Evolutionary conservation across 1,284 basidiomycete species (phyloP).

Genomic region (Tylopilus sp.): DNA sequence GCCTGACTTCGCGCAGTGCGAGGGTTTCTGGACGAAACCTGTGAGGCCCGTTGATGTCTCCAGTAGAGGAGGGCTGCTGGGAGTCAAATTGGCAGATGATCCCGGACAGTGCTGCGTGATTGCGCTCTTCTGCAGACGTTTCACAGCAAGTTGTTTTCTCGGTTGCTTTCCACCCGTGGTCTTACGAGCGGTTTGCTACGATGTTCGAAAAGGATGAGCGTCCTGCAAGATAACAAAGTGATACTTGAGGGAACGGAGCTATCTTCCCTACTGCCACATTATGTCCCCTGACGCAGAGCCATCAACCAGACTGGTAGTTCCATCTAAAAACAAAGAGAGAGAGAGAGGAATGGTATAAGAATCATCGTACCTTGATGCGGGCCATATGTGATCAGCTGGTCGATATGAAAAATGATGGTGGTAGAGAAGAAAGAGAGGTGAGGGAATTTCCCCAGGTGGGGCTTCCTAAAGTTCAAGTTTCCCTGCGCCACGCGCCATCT

Average conservation of each 20-base stretch:
- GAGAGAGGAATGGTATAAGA: no score
- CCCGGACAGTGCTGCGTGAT: background rate
- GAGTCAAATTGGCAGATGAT: slow-evolving; percentile 18
- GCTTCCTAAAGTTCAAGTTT: slow-evolving; percentile 16
- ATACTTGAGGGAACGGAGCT: no score
- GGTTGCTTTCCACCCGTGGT: slow-evolving; percentile 59
- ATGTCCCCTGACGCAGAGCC: no score
- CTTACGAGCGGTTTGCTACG: slow-evolving; percentile 62
- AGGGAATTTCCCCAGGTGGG: slow-evolving; percentile 2
- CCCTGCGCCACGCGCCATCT: slow-evolving; percentile 4
- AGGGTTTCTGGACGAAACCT: slow-evolving; percentile 64
- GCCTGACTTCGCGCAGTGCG: slow-evolving; percentile 80
- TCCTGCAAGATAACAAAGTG: background rate
- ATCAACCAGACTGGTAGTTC: no score
- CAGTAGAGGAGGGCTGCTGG: slow-evolving; percentile 48
- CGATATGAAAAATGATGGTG: slow-evolving; percentile 18
- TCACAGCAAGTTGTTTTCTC: slow-evolving; percentile 66
- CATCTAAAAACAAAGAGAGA: no score
- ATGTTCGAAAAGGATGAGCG: slow-evolving; percentile 10
- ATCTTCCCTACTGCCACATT: no score
- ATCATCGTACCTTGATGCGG: no score
- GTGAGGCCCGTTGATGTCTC: slow-evolving; percentile 83
- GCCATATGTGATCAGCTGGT: background rate
- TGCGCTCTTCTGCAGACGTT: slow-evolving; percentile 48
- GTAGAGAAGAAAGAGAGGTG: slow-evolving; percentile 15